Evolutionary conservation across 768 basidiomycete species (phyloP).

Genomic region (Symmetrospora coprosmae): DNA sequence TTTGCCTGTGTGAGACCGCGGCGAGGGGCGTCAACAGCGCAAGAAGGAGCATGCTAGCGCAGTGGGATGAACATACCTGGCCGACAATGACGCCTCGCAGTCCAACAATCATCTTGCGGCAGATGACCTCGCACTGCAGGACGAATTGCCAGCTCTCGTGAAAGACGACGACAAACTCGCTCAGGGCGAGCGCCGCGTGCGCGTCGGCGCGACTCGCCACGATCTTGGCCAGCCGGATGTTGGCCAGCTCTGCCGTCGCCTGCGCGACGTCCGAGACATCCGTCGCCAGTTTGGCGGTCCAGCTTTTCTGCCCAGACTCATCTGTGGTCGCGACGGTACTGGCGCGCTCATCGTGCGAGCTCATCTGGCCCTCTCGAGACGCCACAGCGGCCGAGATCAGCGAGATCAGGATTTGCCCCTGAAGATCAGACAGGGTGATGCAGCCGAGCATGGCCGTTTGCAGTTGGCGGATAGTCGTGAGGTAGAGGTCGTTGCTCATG

Average conservation of each 20-base stretch:
- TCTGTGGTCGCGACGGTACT: no score
- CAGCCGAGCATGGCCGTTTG: constrained; percentile 9
- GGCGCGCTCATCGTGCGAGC: no score
- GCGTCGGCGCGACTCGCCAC: constrained; percentile 61
- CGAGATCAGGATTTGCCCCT: constrained; percentile 1
- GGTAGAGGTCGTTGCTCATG: neutral
- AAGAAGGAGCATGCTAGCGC: no score
- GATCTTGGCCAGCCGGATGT: constrained; percentile 66
- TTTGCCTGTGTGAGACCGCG: constrained; percentile 50
- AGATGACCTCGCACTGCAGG: constrained; percentile 68
- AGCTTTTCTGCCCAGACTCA: no score
- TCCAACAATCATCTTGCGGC: constrained; percentile 80
- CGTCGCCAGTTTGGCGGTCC: constrained; percentile 30
- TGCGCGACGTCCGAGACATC: constrained; percentile 64
- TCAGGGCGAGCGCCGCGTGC: constrained; percentile 56
- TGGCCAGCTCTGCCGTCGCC: constrained; percentile 69
- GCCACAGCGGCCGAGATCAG: no score
- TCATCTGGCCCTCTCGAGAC: no score
- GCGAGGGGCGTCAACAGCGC: no score
- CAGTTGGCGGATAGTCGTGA: neutral
- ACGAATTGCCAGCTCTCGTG: constrained; percentile 81
- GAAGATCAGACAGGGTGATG: neutral
- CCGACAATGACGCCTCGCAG: constrained; percentile 69
- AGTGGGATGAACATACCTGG: constrained; percentile 41
- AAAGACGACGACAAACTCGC: constrained; percentile 66